A percentile compares a stretch with the other conserved stretches of the same genome.
phyloP scores from a whole-genome alignment of 192 early-diverging fungal species.

The Coemansia sp. region DNA sequence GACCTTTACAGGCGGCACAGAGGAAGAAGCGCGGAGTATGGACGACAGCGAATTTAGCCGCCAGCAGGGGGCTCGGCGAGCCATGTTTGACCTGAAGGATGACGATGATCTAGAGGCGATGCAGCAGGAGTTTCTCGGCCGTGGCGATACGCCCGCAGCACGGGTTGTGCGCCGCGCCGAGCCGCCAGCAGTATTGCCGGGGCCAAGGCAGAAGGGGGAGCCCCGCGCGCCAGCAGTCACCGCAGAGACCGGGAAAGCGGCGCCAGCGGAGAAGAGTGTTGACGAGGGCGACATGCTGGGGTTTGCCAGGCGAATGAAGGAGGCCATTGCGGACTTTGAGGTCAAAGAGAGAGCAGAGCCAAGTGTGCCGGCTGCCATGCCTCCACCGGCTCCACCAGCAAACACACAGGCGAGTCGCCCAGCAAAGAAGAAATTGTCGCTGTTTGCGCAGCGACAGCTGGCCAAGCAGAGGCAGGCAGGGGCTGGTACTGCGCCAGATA shows the following conservation, averaged over 20 bases:
- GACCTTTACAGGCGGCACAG: too few species aligned
- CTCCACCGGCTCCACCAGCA: too few species aligned
- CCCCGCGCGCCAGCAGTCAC: not conserved
- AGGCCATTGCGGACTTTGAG: conserved; percentile 37
- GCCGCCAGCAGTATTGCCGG: conserved; percentile 11
- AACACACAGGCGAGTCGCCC: too few species aligned
- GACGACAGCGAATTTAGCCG: not conserved
- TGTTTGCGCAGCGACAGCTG: conserved; percentile 49
- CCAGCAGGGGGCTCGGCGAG: conserved; percentile 6
- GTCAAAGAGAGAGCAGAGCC: conserved; percentile 3
- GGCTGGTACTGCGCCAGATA: not conserved
- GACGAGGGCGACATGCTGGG: conserved; percentile 4
- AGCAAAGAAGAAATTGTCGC: conserved; percentile 3
- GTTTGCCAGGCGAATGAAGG: conserved; percentile 27
- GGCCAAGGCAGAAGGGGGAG: too few species aligned
- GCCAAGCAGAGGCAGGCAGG: conserved; percentile 12
- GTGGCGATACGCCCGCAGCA: conserved; percentile 34
- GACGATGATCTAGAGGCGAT: conserved; percentile 36
- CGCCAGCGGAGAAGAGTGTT: not conserved
- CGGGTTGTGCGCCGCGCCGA: conserved; percentile 16
- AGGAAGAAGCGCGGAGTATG: not conserved
- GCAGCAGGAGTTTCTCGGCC: conserved; percentile 36
- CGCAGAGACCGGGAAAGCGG: not conserved
- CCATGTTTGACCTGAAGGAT: conserved; percentile 3
- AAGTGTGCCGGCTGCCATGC: not conserved